These are phyloP conservation scores for Xylaria arbuscula DNA, from an alignment of 2,329 filamentous ascomycete genomes.

Conservation along the genomic window DNA sequence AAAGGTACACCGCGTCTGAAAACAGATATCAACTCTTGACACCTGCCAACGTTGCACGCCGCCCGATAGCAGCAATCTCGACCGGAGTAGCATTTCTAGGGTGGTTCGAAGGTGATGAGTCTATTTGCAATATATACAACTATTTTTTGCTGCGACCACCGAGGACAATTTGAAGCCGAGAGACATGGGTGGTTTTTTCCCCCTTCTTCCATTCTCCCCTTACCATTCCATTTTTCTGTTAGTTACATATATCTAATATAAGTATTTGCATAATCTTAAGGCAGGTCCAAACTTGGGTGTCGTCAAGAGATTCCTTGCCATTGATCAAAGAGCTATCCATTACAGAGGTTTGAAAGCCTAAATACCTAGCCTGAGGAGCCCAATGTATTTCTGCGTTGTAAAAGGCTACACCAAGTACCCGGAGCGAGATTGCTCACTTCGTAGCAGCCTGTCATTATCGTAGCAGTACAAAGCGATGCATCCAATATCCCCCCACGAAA, in stretches of 20 bases:
- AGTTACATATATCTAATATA: not conserved
- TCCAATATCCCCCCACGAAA: conserved; percentile 25
- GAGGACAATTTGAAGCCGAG: not conserved
- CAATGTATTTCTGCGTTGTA: conserved; percentile 17
- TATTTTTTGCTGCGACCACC: not conserved
- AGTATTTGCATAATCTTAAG: not conserved
- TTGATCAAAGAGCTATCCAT: conserved; percentile 22
- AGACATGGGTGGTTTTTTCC: not conserved
- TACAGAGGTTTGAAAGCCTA: conserved; percentile 17
- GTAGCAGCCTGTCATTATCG: conserved; percentile 21
- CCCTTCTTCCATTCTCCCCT: not conserved
- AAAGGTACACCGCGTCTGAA: conserved; percentile 30
- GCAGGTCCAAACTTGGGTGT: conserved; percentile 2
- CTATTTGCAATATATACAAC: not conserved
- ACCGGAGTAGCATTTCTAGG: conserved; percentile 10
- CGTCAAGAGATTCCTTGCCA: not conserved
- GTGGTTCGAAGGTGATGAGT: not conserved
- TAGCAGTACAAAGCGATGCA: conserved; percentile 25
- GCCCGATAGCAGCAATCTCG: conserved; percentile 1
- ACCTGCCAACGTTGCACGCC: conserved; percentile 8
- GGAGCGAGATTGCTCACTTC: conserved; percentile 1
- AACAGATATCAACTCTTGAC: conserved; percentile 13
- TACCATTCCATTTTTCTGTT: no score
- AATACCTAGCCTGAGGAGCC: conserved; percentile 6
- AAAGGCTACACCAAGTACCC: conserved; percentile 9